Evolutionary conservation across 106 monocot species (phyloP), one percentile per base, ranked within the genome.

Genomic region (Amphibolis antarctica): DNA sequence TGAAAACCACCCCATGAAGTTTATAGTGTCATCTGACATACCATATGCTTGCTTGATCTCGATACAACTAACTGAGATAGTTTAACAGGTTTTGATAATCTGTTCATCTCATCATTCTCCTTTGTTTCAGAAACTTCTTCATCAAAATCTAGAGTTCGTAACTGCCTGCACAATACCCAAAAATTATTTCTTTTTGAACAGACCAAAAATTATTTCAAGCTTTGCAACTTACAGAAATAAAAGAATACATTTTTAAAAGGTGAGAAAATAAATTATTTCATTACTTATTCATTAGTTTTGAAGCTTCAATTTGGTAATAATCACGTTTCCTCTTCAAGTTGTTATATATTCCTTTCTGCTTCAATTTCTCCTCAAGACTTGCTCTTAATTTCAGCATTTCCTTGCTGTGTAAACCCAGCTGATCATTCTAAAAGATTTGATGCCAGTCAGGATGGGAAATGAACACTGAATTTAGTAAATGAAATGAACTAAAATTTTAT

Each of bases 311-410:
- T 46, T 64, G 65, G 23, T 20, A 17, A 43, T 51, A 74, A 36
- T 56, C 66, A 43, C 55, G 6, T 29, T 74, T 79, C 19, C 28
- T 9, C n/a, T 71, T 53, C 19, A 69, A 30, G 30, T 23, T 19
- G 76, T 75, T 68, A 67, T 79, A 86, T 14, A 83, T 64, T 17
- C 83, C 83, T 53, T 81, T 89, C 56, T 83, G 29, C 81, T 86
- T 94, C 77, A 89, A 69, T 63, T 89, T 94, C 58, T 76, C 83
- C 72, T 86, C 93, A 25, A 94, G 88, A 56, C 75, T 77, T 72
- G 79, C 86, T 66, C 93, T 81, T 57, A 86, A 54, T 75, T 94
- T 86, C 56, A 94, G 67, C 93, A 94, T 94, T 74, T 94, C 75
- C 67, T 70, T 69, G 54, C 89, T 86, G 44, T 83, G 80, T 20